Evolutionary conservation across 768 basidiomycete genomes (phyloP).

Genomic region (Suillus clintonianus): DNA sequence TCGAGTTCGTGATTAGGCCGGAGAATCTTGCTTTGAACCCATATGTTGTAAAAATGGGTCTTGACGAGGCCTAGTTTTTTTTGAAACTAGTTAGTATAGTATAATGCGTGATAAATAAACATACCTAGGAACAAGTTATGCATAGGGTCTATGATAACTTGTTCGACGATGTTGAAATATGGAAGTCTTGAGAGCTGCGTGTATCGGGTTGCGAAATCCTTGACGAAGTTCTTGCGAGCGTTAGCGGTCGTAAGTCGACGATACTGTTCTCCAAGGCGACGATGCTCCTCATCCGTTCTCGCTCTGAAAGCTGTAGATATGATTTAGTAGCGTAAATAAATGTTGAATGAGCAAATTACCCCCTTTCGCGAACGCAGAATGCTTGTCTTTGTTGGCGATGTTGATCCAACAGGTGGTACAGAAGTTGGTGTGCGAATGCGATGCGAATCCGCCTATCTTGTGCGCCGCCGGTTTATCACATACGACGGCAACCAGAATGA

Average conservation of each 20-base stretch:
- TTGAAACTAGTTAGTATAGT: background rate
- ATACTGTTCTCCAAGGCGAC: slow-evolving; percentile 5
- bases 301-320: too few relatives aligned
- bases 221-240: slow-evolving; percentile 14
- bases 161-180: slow-evolving; percentile 29
- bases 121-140: slow-evolving; percentile 32
- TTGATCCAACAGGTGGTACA: slow-evolving; percentile 39
- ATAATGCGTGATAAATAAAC: too few relatives aligned
- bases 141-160: slow-evolving; percentile 35
- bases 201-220: slow-evolving; percentile 19
- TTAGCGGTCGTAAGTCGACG: slow-evolving; percentile 4
- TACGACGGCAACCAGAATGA: slow-evolving; percentile 33
- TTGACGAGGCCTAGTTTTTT: slow-evolving; percentile 20
- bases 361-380: too few relatives aligned
- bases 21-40: slow-evolving; percentile 25
- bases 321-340: too few relatives aligned
- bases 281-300: slow-evolving; percentile 18
- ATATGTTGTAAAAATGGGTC: slow-evolving; percentile 30
- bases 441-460: slow-evolving; percentile 33
- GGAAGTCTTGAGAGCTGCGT: slow-evolving; percentile 27
- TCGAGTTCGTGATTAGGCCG: slow-evolving; percentile 4
- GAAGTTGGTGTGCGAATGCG: slow-evolving; percentile 32
- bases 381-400: slow-evolving; percentile 21
- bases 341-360: too few relatives aligned
- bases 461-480: slow-evolving; percentile 43